Evolutionary conservation across 352 stramenopile genomes (phyloP).

Genomic region (Globisporangium ultimum): DNA sequence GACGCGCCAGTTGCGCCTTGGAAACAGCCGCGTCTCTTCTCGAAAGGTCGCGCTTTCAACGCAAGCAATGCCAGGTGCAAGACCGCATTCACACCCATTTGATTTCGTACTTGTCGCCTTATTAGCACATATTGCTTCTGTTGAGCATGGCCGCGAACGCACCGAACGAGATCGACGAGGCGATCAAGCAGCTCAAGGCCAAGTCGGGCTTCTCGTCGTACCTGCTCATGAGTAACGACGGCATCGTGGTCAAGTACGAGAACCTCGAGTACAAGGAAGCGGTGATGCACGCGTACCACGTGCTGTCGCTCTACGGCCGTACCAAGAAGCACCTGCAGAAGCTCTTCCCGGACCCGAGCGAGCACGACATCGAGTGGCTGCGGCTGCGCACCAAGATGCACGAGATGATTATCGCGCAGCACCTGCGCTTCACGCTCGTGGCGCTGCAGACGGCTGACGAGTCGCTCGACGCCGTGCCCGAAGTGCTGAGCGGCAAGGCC

Average conservation of each 20-base stretch:
- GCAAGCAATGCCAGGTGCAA: no score
- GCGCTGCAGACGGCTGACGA: constrained; percentile 69
- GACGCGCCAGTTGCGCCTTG: no score
- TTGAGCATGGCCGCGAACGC: constrained; percentile 59
- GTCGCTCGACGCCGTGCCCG: constrained; percentile 20
- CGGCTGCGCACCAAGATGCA: constrained; percentile 88
- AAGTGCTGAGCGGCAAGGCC: constrained; percentile 17
- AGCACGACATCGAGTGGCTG: constrained; percentile 90
- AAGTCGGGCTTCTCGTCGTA: constrained; percentile 89
- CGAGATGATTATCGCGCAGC: constrained; percentile 90
- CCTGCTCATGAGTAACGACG: constrained; percentile 93
- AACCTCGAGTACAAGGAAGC: constrained; percentile 90
- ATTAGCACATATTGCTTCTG: no score
- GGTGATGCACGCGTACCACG: constrained; percentile 91
- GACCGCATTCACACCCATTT: no score
- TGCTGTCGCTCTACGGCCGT: constrained; percentile 83
- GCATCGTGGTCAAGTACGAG: constrained; percentile 92
- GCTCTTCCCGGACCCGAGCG: constrained; percentile 78
- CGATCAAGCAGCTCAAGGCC: constrained; percentile 90
- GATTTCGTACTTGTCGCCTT: no score
- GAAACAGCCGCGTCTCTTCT: no score
- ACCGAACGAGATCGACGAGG: constrained; percentile 90
- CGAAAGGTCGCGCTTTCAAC: no score
- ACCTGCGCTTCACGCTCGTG: constrained; percentile 87
- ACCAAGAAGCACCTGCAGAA: constrained; percentile 84